Evolutionary conservation across 129 eudicot genomes (phyloP), one percentile per base, ranked within the genome.

Genomic region (Saposhnikovia divaricata): DNA sequence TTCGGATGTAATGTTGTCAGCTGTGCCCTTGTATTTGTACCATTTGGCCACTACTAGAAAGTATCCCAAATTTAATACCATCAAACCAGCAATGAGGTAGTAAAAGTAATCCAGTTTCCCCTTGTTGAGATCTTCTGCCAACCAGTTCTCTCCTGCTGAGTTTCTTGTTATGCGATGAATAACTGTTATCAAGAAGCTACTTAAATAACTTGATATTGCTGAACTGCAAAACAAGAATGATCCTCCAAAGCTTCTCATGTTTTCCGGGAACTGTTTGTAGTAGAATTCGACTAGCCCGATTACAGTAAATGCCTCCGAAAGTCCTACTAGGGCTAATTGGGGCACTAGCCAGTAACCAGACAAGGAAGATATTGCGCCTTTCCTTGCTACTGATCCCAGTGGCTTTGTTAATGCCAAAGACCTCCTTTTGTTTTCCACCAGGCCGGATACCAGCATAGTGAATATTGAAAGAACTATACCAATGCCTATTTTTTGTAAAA

Each of bases 81-180:
- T 37, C 74, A 69, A 69, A 37, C 42, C 40, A 31, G 74, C 74
- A 34, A 69, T 37, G 2, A 37, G 15, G 45, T 69, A 69, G 45
- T 69, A 69, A 69, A 28, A 69, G 8, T 69, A 69, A 5, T 69
- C 74, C n/a, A 69, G 43, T 12, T 69, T 69, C 2, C 74, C 74
- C 74, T 69, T 69, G 74, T 69, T 69, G 6, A 69, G 74, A 69
- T 69, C 74, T 69, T 69, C 74, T 6, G 74, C 74, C 44, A 69
- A 37, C 74, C 74, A 69, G 42, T 69, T 69, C 39, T 69, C 44
- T 31, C 74, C 74, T 27, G 21, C 21, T 10, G 74, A 69, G 39
- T 69, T 69, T 37, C 74, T 69, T 2, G 74, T 69, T 10, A 69
- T 9, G 0, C 43, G 9, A 18, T 69, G 74, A 69, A 69, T 11